phyloP scores from a whole-genome alignment of 1,284 basidiomycete species.

The Ustilago esculenta region DNA sequence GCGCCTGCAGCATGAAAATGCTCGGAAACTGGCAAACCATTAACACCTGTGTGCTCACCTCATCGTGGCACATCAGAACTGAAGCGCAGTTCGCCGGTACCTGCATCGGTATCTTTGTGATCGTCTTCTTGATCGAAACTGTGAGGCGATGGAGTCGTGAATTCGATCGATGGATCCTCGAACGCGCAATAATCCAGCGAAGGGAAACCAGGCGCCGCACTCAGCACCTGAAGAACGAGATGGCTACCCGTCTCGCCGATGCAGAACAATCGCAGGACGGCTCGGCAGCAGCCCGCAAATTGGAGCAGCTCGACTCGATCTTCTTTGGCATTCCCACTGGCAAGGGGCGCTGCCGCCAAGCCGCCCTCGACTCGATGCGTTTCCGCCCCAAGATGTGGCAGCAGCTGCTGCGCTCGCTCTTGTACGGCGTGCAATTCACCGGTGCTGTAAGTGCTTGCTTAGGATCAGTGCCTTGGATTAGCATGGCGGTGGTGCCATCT shows the following conservation, averaged over 20 bases:
- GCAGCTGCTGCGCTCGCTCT: slow-evolving; percentile 53
- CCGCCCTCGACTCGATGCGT: slow-evolving; percentile 38
- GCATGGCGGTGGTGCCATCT: too few species aligned
- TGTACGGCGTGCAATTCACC: slow-evolving; percentile 58
- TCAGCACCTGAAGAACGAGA: slow-evolving; percentile 28
- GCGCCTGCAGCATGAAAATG: slow-evolving; percentile 43
- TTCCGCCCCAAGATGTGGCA: slow-evolving; percentile 50
- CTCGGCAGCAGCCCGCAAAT: slow-evolving; percentile 12
- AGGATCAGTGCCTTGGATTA: too few species aligned
- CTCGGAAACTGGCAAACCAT: slow-evolving; percentile 53
- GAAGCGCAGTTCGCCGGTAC: slow-evolving; percentile 57
- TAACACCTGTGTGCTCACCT: slow-evolving; percentile 54
- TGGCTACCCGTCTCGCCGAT: slow-evolving; percentile 22
- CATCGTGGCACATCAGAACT: slow-evolving; percentile 54
- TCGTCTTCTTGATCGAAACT: slow-evolving; percentile 58
- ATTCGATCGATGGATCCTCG: slow-evolving; percentile 56
- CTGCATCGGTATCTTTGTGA: slow-evolving; percentile 59
- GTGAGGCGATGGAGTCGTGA: slow-evolving; percentile 56
- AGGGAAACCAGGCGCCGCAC: slow-evolving; percentile 23
- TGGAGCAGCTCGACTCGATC: slow-evolving; percentile 42
- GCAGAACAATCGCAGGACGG: slow-evolving; percentile 23
- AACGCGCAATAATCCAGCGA: slow-evolving; percentile 30
- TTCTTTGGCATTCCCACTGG: slow-evolving; percentile 32
- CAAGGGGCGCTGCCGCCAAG: slow-evolving; percentile 18
- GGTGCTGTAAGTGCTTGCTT: slow-evolving; percentile 47